A percentile compares a stretch with the other conserved stretches of the same genome.
Conservation (phyloP, 805 yeast species). For the Yamadazyma laniorum region DNA sequence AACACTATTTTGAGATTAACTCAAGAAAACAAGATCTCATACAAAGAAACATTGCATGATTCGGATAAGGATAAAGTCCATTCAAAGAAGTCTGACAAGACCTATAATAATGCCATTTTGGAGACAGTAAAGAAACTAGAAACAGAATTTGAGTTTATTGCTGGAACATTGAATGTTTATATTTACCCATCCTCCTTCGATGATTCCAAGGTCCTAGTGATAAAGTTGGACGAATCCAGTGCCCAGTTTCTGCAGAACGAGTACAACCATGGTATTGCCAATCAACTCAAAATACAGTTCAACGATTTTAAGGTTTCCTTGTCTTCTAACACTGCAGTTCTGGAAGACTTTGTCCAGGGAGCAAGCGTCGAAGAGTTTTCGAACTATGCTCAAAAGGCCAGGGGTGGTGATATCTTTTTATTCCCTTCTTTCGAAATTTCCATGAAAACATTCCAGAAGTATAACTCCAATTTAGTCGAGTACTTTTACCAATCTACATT, state of each 20-base stretch:
- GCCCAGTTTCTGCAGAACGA: conserved; percentile 53
- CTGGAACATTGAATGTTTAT: conserved; percentile 57
- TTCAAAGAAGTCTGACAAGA: conserved; percentile 2
- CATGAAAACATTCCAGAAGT: conserved; percentile 73
- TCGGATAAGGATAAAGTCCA: conserved; percentile 26
- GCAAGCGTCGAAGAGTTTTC: conserved; percentile 57
- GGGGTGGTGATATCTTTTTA: conserved; percentile 76
- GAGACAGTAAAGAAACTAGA: conserved; percentile 48
- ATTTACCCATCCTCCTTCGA: conserved; percentile 80
- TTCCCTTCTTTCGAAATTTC: conserved; percentile 73
- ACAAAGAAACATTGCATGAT: conserved; percentile 70
- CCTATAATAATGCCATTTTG: conserved; percentile 19
- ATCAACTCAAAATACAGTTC: conserved; percentile 59
- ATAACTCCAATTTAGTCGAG: conserved; percentile 53
- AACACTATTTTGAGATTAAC: conserved; percentile 68
- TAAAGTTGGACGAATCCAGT: conserved; percentile 53
- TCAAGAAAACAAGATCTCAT: conserved; percentile 70
- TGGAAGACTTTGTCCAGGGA: conserved; percentile 47
- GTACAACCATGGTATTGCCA: conserved; percentile 45
- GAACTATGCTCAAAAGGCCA: conserved; percentile 52
- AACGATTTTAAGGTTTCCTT: conserved; percentile 66
- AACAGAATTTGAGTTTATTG: conserved; percentile 62
- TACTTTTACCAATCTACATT: conserved; percentile 70
- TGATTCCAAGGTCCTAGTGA: conserved; percentile 72
- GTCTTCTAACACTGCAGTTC: conserved; percentile 53